A percentile compares a stretch with the other conserved stretches of the same genome.
These are phyloP conservation scores for Plenodomus biglobosus DNA, from an alignment of 2,329 filamentous ascomycete species.

Conservation along the genomic window DNA sequence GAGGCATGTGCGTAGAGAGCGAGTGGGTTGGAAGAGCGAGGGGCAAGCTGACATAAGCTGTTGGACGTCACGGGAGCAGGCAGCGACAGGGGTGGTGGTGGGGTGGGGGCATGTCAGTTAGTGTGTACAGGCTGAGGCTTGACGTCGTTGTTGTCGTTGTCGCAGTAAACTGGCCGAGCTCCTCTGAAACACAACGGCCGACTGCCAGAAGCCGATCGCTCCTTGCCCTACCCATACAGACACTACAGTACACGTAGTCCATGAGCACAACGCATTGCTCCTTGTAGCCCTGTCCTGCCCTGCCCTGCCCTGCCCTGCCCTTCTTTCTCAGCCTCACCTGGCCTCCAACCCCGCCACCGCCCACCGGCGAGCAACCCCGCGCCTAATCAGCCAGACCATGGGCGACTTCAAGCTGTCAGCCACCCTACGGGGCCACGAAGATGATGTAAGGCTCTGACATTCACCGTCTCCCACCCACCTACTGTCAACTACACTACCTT, in stretches of 20 bases:
- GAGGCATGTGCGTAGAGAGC: too few species aligned
- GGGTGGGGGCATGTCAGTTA: not conserved
- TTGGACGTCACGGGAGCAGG: too few species aligned
- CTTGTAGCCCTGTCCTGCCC: not conserved
- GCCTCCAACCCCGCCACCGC: slow-evolving; percentile 11
- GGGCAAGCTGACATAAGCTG: not conserved
- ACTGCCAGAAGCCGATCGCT: not conserved
- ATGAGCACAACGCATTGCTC: slow-evolving; percentile 6
- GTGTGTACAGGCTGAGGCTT: not conserved
- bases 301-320: too few species aligned
- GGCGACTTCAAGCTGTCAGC: slow-evolving; percentile 91
- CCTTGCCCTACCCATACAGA: not conserved
- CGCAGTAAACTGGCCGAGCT: not conserved
- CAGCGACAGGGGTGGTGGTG: too few species aligned
- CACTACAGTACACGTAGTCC: not conserved
- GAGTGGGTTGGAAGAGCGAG: not conserved
- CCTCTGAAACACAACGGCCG: not conserved
- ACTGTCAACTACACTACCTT: too few species aligned
- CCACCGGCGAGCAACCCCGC: slow-evolving; percentile 27
- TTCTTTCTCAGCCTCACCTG: too few species aligned
- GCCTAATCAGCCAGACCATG: slow-evolving; percentile 53
- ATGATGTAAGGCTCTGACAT: slow-evolving; percentile 85
- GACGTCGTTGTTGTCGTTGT: not conserved
- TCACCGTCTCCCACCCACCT: too few species aligned
- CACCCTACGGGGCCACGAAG: slow-evolving; percentile 82